Evolutionary conservation across 805 yeast species (phyloP), one percentile per base, ranked within the genome.

Genomic region (Zygosaccharomyces bailii): DNA sequence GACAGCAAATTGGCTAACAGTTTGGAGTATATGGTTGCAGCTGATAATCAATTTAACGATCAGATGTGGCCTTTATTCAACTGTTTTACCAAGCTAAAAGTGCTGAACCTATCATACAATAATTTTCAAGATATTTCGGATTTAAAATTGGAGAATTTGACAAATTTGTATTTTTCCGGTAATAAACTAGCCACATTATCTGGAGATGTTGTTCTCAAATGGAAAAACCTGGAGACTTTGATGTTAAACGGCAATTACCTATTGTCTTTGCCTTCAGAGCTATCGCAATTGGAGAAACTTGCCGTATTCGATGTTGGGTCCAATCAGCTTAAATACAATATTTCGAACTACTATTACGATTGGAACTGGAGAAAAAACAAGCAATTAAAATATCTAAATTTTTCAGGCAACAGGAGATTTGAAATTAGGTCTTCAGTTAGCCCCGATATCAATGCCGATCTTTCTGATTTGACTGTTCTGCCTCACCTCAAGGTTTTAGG

Each of bases 351-450:
- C 76, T 95, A 93, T 11, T 91, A 87, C 60, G 99, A 93, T 62
- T 93, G 98, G 97, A 93, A 88, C 66, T 93, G 99, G 99, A 82
- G 84, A 55, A 82, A 81, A 71, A 93, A 93, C 60, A 71, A 75
- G 43, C 78, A 80, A 33, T 71, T 93, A 63, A 79, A 74, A 53
- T 89, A 84, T 56, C 74, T 93, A 60, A 93, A 91, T 62, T 82
- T 93, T 45, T 88, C 97, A 0, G 97, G 97, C 30, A 93, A 93
- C 61, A 84, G 85, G 60, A 75, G 96, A 51, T 79, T 93, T 51
- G 98, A 93, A 60, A 90, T 93, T 56, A 85, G 82, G 58, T 85
- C 82, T 33, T 69, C 75, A 41, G 54, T 63, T 29, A 56, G 49
- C 39, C 74, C 75, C 46, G 75, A 75, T 40, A 69, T 70, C 40